Evolutionary conservation across 768 basidiomycete species (phyloP).

Genomic region (Amanita polypyramis): DNA sequence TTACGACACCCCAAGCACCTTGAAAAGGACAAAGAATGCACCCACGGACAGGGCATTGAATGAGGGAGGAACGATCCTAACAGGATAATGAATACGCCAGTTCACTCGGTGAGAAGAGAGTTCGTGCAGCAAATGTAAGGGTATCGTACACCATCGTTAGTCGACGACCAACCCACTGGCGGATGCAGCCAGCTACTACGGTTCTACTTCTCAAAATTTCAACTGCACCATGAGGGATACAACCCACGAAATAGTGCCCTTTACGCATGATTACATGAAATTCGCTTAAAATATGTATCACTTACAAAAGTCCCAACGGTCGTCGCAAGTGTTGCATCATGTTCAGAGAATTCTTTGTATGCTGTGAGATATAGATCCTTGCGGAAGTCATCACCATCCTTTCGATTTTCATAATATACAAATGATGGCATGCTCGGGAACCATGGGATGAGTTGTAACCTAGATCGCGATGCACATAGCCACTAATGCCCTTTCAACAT

Average conservation of each 20-base stretch:
- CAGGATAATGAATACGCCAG: slow-evolving; percentile 42
- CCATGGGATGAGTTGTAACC: slow-evolving; percentile 76
- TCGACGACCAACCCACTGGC: slow-evolving; percentile 76
- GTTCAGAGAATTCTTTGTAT: slow-evolving; percentile 48
- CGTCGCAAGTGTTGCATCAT: slow-evolving; percentile 60
- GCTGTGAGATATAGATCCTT: slow-evolving; percentile 59
- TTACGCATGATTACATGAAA: neutral
- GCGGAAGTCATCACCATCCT: neutral
- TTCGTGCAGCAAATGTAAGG: neutral
- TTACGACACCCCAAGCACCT: slow-evolving; percentile 82
- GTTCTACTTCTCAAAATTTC: slow-evolving; percentile 38
- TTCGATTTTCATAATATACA: neutral
- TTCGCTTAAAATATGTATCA: slow-evolving; percentile 8
- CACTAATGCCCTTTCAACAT: slow-evolving; percentile 83
- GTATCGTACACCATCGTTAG: slow-evolving; percentile 54
- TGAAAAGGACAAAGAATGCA: slow-evolving; percentile 83
- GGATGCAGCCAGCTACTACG: slow-evolving; percentile 56
- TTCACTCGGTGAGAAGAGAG: neutral
- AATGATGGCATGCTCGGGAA: slow-evolving; percentile 34
- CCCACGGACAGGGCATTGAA: slow-evolving; percentile 70
- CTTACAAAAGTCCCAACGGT: slow-evolving; percentile 67
- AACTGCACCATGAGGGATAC: neutral
- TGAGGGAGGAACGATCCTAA: slow-evolving; percentile 54
- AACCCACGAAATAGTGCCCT: slow-evolving; percentile 30
- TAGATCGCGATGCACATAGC: slow-evolving; percentile 27